These are phyloP conservation scores for Hymenoscyphus fraxineus DNA, from an alignment of 2,329 filamentous ascomycete species.

Conservation along the genomic window DNA sequence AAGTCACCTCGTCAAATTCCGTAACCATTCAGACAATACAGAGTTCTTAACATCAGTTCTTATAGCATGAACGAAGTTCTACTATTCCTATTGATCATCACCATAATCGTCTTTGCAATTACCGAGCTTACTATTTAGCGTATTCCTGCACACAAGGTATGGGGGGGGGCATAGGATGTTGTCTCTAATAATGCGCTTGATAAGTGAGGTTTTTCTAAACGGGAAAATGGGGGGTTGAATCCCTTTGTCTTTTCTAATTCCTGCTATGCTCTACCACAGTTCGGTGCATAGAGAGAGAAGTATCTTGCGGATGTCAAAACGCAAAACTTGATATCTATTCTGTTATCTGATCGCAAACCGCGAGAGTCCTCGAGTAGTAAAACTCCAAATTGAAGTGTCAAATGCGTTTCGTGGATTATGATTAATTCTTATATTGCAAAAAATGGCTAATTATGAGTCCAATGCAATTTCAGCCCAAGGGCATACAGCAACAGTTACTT, in stretches of 20 bases:
- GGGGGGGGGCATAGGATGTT: constrained; percentile 13
- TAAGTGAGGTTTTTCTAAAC: constrained; percentile 7
- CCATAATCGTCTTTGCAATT: constrained; percentile 27
- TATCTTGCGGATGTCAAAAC: background rate
- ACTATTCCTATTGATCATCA: constrained; percentile 13
- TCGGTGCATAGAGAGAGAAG: background rate
- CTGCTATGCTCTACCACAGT: background rate
- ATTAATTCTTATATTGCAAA: background rate
- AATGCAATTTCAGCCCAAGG: background rate
- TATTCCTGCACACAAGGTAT: constrained; percentile 28
- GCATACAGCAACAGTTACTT: background rate
- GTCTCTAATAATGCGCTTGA: constrained; percentile 11
- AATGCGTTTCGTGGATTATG: background rate
- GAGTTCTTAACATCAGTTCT: background rate
- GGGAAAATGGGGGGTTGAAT: constrained; percentile 7
- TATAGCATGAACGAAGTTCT: constrained; percentile 12
- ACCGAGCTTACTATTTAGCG: constrained; percentile 31
- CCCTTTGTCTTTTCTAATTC: background rate
- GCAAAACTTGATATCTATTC: background rate
- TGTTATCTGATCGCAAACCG: background rate
- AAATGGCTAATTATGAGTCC: background rate
- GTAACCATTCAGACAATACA: background rate
- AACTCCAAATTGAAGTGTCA: background rate
- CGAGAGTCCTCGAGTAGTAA: background rate
- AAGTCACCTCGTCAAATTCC: background rate